Base-by-base conservation (phyloP, 179 eudicot genomes). In the Beta macrorhiza region DNA sequence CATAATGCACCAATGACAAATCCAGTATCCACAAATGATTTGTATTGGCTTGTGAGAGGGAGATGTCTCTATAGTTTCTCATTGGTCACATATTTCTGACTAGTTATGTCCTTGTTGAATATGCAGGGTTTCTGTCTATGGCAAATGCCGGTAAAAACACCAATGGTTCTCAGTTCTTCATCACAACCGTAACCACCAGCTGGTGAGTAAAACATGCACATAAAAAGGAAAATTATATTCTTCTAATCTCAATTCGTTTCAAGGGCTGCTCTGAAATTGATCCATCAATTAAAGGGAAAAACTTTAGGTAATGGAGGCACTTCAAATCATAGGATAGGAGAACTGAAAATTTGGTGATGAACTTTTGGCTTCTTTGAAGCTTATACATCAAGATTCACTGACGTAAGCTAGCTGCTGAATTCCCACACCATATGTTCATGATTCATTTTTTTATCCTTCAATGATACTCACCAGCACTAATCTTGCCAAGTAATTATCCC, bases 101-200 rank as follows among this genome's bases (percentile, higher is more conserved):
- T 52, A 56, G 78, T 13, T 29, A 17, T 42, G 44, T 74, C 56
- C 59, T 53, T 47, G 32, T 22, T 72, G 51, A 11, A 13, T 58
- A 7, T 75, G 65, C 90, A 96, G 98, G 99, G 67, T 77, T 91
- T 67, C 83, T 96, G 81, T 96, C 99, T 4, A 96, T 96, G 99
- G 99, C 99, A 72, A 96, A 96, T 85, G 91, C 99, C 71, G 99
- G 99, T 19, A 81, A 82, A 11, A 89, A 97, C 91, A 97, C 98
- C 77, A 97, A 97, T 70, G 99, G 99, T 55, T 94, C 99, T 32
- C 99, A 97, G 86, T 97, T 97, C 86, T 97, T 97, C 92, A 91
- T 97, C 79, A 97, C 98, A 74, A 97, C 99, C 15, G 95, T 94
- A 81, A 97, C 98, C 78, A 97, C 99, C 78, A 92, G 89, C 91